Evolutionary conservation across 768 basidiomycete genomes (phyloP).

Genomic region (Boletus insuetus): DNA sequence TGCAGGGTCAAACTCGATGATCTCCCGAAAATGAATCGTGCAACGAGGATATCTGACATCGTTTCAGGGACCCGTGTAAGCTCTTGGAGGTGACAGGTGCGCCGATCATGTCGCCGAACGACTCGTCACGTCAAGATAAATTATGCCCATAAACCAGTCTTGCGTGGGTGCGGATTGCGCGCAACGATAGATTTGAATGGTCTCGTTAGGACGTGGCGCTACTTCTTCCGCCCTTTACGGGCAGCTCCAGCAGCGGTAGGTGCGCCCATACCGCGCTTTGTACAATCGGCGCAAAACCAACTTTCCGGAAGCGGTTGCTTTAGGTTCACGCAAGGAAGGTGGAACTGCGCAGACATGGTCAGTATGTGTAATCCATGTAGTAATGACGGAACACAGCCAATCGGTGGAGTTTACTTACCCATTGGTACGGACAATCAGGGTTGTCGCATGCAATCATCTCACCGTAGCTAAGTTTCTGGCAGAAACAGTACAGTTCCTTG

Average conservation of each 20-base stretch:
- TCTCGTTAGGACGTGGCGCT: slow-evolving; percentile 6
- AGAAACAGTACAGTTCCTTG: slow-evolving; percentile 60
- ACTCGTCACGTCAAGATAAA: background rate
- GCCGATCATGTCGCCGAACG: background rate
- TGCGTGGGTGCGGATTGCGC: background rate
- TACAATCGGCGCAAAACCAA: slow-evolving; percentile 62
- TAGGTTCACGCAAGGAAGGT: slow-evolving; percentile 57
- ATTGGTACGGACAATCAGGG: slow-evolving; percentile 54
- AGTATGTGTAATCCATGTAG: slow-evolving; percentile 5
- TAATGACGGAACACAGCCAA: background rate
- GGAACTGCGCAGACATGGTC: slow-evolving; percentile 44
- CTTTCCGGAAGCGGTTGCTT: slow-evolving; percentile 53
- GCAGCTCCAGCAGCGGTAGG: slow-evolving; percentile 24
- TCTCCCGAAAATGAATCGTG: background rate
- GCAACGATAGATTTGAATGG: background rate
- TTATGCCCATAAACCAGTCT: background rate
- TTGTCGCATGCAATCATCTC: slow-evolving; percentile 70
- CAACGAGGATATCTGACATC: background rate
- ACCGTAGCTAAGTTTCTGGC: slow-evolving; percentile 60
- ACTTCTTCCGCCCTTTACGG: slow-evolving; percentile 45
- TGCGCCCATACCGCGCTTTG: slow-evolving; percentile 35
- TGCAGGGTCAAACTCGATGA: background rate
- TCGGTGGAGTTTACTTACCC: slow-evolving; percentile 43
- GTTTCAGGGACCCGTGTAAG: background rate
- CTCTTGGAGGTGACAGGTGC: background rate